phyloP scores from a whole-genome alignment of 768 basidiomycete species.

The Tulasnella sp. region DNA sequence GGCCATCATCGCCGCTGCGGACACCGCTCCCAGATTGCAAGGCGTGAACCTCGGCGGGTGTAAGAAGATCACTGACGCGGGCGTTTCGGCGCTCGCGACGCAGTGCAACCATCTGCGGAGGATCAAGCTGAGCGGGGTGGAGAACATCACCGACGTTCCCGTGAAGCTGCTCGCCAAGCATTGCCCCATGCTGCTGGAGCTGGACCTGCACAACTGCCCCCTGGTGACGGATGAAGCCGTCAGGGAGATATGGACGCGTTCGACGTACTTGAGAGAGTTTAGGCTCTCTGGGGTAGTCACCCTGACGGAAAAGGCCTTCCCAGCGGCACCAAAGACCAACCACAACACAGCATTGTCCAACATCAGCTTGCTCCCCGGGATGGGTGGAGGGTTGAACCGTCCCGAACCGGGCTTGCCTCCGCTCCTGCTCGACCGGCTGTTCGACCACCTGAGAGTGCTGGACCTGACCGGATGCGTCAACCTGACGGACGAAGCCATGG shows the following conservation, averaged over 20 bases:
- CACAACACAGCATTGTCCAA: constrained; percentile 31
- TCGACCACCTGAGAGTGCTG: constrained; percentile 87
- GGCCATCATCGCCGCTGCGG: constrained; percentile 67
- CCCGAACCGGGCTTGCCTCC: constrained; percentile 49
- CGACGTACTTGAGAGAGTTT: constrained; percentile 84
- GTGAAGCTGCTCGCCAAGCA: constrained; percentile 70
- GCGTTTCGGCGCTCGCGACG: constrained; percentile 69
- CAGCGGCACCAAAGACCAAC: constrained; percentile 49
- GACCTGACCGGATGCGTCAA: constrained; percentile 83
- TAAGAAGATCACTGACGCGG: constrained; percentile 70
- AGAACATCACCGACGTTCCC: constrained; percentile 68
- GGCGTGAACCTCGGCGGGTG: constrained; percentile 90
- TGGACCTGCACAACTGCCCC: constrained; percentile 85
- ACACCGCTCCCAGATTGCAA: constrained; percentile 69
- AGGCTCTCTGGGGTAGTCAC: constrained; percentile 72
- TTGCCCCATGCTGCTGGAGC: constrained; percentile 86
- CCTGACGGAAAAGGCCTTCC: constrained; percentile 83
- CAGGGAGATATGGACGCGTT: constrained; percentile 79
- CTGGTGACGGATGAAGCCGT: constrained; percentile 71
- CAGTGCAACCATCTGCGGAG: constrained; percentile 76
- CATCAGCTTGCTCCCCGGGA: not conserved
- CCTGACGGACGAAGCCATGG: constrained; percentile 77
- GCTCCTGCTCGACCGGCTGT: constrained; percentile 57
- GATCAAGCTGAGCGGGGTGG: constrained; percentile 81
- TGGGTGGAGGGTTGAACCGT: not conserved